Evolutionary conservation across 2,329 filamentous ascomycete genomes (phyloP), one percentile per base, ranked within the genome.

Genomic region (Metarhizium brunneum): DNA sequence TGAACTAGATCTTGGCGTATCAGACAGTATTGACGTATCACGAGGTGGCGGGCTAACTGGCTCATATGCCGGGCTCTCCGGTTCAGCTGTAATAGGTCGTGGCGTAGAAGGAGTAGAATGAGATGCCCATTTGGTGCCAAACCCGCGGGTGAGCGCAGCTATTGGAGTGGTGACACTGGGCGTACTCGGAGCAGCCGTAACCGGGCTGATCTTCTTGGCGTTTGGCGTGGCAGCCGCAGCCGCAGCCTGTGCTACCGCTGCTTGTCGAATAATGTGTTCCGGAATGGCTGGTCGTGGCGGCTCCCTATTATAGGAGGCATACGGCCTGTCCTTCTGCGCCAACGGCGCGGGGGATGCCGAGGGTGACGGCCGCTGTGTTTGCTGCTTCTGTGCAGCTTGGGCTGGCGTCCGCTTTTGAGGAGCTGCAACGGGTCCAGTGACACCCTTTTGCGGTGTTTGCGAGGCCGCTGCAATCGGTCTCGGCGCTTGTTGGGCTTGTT

Each of bases 51-150:
- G 83, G 59, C 82, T 86, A 4, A 85, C 70, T 0, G 81, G 81
- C 60, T 86, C 83, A 56, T 73, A 77, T 3, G 76, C 74, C 2
- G 83, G 83, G 56, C 80, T 81, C 38, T 74, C 72, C 16, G 73
- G 66, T 50, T 76, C 74, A 18, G 57, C 62, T 30, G 62, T 57
- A 11, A 68, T 59, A 10, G 69, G 71, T 18, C 68, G 66, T 2
- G 83, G 83, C 1, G 83, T 86, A 4, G 81, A 81, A 4, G 81
- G 79, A 1, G 81, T 83, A 6, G 80, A 76, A 5, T 73, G 75
- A 16, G 78, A 71, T 2, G 74, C 79, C 83, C 83, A 86, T 62
- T 78, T 80, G 0, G 83, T 86, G 48, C 80, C 81, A 56, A 73
- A 71, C 0, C 71, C 71, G 48, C 67, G 64, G 1, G 63, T 65